Evolutionary conservation across 1,284 basidiomycete species (phyloP).

Genomic region (Entoloma clypeatum): DNA sequence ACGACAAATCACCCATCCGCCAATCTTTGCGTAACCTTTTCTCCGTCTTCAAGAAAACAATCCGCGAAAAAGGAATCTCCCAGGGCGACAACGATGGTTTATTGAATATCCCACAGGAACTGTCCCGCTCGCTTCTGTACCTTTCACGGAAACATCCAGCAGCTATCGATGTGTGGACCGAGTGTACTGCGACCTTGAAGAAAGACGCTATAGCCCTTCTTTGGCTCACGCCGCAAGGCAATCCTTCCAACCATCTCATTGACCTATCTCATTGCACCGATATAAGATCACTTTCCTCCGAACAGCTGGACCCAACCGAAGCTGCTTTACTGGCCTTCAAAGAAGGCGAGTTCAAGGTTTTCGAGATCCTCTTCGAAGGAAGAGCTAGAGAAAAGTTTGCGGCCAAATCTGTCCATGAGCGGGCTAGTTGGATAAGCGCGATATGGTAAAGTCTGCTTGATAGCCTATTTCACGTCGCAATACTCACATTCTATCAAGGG

Average conservation of each 20-base stretch:
- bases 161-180: conserved; percentile 44
- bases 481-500: conserved; percentile 39
- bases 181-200: conserved; percentile 49
- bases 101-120: conserved; percentile 1
- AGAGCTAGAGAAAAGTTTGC: conserved; percentile 56
- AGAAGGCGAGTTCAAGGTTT: conserved; percentile 45
- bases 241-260: conserved; percentile 43
- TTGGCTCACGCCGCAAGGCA: conserved; percentile 41
- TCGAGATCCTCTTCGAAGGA: conserved; percentile 60
- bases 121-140: conserved; percentile 42
- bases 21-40: conserved; percentile 65
- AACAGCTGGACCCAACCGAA: conserved; percentile 43
- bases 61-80: conserved; percentile 30
- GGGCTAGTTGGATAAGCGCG: conserved; percentile 66
- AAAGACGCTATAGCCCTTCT: conserved; percentile 44
- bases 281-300: conserved; percentile 50
- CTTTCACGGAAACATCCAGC: conserved; percentile 37
- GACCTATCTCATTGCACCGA: conserved; percentile 52
- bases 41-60: conserved; percentile 56
- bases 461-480: conserved; percentile 4
- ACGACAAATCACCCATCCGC: conserved; percentile 54
- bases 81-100: conserved; percentile 6
- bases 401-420: conserved; percentile 52
- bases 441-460: conserved; percentile 50
- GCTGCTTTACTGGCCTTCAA: conserved; percentile 35